Percentiles rank a stretch among this genome's conserved stretches.
phyloP scores from a whole-genome alignment of 495 filamentous ascomycete genomes.

The Daldinia childiae region DNA sequence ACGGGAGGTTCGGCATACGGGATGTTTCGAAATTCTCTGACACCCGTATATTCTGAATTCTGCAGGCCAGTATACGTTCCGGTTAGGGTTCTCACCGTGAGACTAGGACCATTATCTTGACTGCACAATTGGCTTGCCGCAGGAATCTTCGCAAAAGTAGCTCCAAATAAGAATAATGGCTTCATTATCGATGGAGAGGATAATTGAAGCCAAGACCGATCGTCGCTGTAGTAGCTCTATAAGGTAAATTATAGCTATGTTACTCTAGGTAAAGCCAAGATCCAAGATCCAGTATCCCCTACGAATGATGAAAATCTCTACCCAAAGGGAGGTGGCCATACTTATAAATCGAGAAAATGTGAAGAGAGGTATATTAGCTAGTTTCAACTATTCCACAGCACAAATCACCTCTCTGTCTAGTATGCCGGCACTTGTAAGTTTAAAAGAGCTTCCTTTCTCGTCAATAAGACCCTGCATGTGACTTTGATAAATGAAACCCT shows the following conservation, averaged over 20 bases:
- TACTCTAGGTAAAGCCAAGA: not conserved
- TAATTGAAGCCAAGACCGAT: conserved; percentile 14
- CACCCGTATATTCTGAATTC: conserved; percentile 49
- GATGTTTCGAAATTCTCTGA: conserved; percentile 59
- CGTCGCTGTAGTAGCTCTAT: not conserved
- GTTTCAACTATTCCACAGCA: not conserved
- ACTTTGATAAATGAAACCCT: conserved; percentile 26
- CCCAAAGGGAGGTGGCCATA: not conserved
- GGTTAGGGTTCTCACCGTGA: conserved; percentile 48
- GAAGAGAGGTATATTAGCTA: not conserved
- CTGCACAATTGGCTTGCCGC: conserved; percentile 8
- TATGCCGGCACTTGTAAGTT: conserved; percentile 32
- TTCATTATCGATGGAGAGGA: conserved; percentile 7
- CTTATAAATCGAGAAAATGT: conserved; percentile 14
- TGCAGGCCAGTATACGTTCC: conserved; percentile 54
- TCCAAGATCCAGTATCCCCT: not conserved
- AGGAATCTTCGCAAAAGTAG: conserved; percentile 12
- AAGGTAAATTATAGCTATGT: not conserved
- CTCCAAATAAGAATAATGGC: conserved; percentile 13
- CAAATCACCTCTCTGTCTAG: not conserved
- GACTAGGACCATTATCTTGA: conserved; percentile 17
- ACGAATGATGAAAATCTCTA: not conserved
- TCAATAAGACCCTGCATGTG: conserved; percentile 16
- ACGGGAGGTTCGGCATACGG: conserved; percentile 57
- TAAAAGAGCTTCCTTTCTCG: conserved; percentile 10